Evolutionary conservation across 805 yeast genomes (phyloP), one percentile per base, ranked within the genome.

Genomic region (Alloascoidea africana): DNA sequence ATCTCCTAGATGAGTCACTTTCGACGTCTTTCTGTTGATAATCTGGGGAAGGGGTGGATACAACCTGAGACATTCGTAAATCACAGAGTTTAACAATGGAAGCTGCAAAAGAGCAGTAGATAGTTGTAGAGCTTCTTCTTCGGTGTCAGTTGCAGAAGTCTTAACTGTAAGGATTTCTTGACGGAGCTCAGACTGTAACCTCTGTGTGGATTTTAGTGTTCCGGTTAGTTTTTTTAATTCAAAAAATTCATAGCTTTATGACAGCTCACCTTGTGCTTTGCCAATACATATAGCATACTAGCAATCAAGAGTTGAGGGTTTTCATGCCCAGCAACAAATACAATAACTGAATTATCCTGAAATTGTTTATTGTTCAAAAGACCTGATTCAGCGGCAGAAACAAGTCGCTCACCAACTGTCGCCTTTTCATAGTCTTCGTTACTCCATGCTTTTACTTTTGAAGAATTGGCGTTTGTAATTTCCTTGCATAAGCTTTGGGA

Each of bases 241-340:
- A n/a, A n/a, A n/a, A n/a, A n/a, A n/a, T n/a, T n/a, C n/a, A n/a
- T n/a, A n/a, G n/a, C n/a, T n/a, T n/a, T n/a, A n/a, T n/a, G n/a
- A n/a, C n/a, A n/a, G n/a, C n/a, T 8, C n/a, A 8, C 30, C n/a
- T 8, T 8, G n/a, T 23, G n/a, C n/a, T 70, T 72, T 1, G 68
- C 70, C 17, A 73, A 44, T 11, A 68, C 43, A 40, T 63, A 72
- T 1, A 73, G 43, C 4, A 66, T 46, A 0, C 75, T 66, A 1
- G 68, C 60, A 42, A 72, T 45, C 6, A 72, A 50, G 16, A 73
- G 47, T 41, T 70, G 73, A 0, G 80, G 80, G 42, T 73, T 73
- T 44, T 73, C 80, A 49, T 73, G 80, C 0, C 79, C 80, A 0
- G 80, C 80, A 34, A 73, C 68, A 46, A 73, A 50, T 3, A 70